A percentile compares a stretch with the other conserved stretches of the same genome.
Conservation (phyloP, 257 asterid species). For the Nicotiana obtusifolia region DNA sequence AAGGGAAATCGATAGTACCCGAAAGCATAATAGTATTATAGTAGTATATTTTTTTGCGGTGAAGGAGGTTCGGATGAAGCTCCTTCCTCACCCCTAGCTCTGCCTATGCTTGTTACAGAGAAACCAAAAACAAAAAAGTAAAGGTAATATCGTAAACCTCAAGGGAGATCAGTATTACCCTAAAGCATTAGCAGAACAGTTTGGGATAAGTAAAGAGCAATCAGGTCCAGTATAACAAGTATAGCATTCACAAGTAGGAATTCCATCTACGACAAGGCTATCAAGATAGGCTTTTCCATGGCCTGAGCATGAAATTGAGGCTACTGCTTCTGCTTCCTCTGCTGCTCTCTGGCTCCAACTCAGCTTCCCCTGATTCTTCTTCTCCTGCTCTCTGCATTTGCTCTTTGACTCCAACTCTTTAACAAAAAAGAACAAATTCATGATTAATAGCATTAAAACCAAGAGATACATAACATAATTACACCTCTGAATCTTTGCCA, state of each 20-base stretch:
- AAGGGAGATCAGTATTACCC: slow-evolving; percentile 21
- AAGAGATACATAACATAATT: slow-evolving; percentile 20
- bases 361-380: slow-evolving; percentile 12
- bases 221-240: slow-evolving; percentile 49
- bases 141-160: no score
- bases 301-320: slow-evolving; percentile 41
- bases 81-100: no score
- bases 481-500: slow-evolving; percentile 6
- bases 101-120: no score
- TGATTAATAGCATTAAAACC: slow-evolving; percentile 15
- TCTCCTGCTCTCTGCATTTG: neutral
- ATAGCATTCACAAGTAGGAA: slow-evolving; percentile 60
- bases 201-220: slow-evolving; percentile 30
- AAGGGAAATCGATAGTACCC: no score
- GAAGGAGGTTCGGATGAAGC: no score
- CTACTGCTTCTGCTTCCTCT: slow-evolving; percentile 60
- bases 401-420: no score
- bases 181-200: slow-evolving; percentile 49
- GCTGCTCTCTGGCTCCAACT: slow-evolving; percentile 58
- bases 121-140: neutral
- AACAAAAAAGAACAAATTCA: slow-evolving; percentile 27
- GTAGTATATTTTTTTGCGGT: no score
- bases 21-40: no score
- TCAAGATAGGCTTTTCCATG: slow-evolving; percentile 63
- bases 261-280: slow-evolving; percentile 27